Base-by-base conservation (phyloP, 192 early-diverging fungal genomes). In the Hyaloraphidium curvatum region DNA sequence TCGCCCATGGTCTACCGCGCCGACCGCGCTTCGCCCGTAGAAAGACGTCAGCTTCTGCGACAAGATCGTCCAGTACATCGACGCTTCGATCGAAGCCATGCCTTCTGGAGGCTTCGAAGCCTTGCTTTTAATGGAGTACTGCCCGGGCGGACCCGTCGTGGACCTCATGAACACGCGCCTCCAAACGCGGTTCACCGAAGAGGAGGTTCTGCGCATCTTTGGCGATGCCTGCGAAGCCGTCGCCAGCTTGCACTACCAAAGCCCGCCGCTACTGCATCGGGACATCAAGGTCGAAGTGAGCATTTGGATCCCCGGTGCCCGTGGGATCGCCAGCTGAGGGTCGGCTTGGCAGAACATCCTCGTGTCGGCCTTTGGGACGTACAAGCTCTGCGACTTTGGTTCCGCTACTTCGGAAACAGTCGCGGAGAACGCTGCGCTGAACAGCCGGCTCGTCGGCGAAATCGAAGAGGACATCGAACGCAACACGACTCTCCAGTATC, bases 301-400 rank as follows among this genome's bases (percentile, higher is more conserved):
- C n/a, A n/a, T n/a, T n/a, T n/a, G n/a, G n/a, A n/a, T n/a, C n/a
- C n/a, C n/a, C n/a, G n/a, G n/a, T n/a, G n/a, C n/a, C n/a, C n/a
- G n/a, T n/a, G n/a, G n/a, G n/a, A n/a, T n/a, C n/a, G n/a, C n/a
- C n/a, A n/a, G n/a, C 27, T 13, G 19, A 55, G 21, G 11, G 19
- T 62, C 21, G 19, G 23, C 21, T 48, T 48, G 43, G 19, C 23
- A 51, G 58, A 59, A 53, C 50, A 69, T 76, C 2, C 48, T 77
- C 2, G 71, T 86, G 14, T 59, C 76, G 21, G 54, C 58, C 50
- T 60, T 72, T 56, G 72, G 73, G 19, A 61, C 57, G 48, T 91
- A 81, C 66, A 93, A 93, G 60, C 70, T 97, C 33, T 93, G 87
- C 64, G 93, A 97, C 63, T 97, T 97, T 80, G 93, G 93, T 35